These are phyloP conservation scores for Linaria vulgaris DNA, from an alignment of 257 asterid genomes.

Conservation along the genomic window DNA sequence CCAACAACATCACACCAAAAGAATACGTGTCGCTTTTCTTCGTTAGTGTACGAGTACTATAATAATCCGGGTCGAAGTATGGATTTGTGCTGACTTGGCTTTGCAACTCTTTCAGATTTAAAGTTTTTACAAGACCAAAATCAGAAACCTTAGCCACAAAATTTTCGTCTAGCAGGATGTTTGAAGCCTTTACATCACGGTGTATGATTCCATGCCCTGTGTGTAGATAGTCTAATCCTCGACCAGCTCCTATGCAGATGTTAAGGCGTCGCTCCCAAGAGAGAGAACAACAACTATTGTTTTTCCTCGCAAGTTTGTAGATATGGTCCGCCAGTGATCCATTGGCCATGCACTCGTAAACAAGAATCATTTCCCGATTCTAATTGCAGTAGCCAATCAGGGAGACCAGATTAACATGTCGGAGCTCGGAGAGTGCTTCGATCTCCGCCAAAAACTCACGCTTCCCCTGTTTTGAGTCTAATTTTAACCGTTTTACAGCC, in stretches of 20 bases:
- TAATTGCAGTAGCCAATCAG: conserved; percentile 64
- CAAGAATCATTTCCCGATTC: conserved; percentile 49
- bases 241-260: conserved; percentile 65
- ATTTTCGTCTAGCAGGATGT: conserved; percentile 51
- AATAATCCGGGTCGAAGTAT: conserved; percentile 62
- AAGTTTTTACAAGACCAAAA: conserved; percentile 62
- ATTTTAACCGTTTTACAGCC: conserved; percentile 55
- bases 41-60: conserved; percentile 48
- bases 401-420: conserved; percentile 62
- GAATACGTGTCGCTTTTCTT: conserved; percentile 58
- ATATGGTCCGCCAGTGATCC: conserved; percentile 71
- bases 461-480: conserved; percentile 58
- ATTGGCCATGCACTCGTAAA: conserved; percentile 49
- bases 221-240: conserved; percentile 63
- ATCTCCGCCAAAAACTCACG: conserved; percentile 62
- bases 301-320: conserved; percentile 37
- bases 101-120: conserved; percentile 33
- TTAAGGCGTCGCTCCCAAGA: conserved; percentile 58
- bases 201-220: conserved; percentile 46
- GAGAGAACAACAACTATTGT: conserved; percentile 26
- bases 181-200: conserved; percentile 63
- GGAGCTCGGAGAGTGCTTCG: conserved; percentile 50
- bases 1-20: conserved; percentile 67
- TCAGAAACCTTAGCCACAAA: conserved; percentile 67
- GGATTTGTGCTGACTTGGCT: conserved; percentile 49